Conservation (phyloP, 345 rosid species). For the Citrus australasica region DNA sequence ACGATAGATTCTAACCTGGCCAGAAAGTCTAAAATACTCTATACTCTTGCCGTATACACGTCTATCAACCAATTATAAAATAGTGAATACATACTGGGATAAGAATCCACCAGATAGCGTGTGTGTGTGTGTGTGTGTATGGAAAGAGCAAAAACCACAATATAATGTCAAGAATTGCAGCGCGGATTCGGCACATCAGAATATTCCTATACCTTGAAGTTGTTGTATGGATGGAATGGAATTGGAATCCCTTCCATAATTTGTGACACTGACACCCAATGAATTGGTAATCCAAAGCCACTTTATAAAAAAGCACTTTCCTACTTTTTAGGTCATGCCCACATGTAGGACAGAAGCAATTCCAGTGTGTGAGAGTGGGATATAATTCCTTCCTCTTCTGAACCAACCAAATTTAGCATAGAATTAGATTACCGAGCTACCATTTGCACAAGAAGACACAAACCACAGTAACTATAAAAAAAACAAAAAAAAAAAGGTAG, state of each 20-base stretch:
- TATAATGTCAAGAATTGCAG: neutral
- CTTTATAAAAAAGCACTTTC: neutral
- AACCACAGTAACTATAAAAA: neutral
- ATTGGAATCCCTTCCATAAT: neutral
- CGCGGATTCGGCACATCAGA: neutral
- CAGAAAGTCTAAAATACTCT: no score
- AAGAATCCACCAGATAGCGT: no score
- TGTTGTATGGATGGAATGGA: neutral
- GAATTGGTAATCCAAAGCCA: neutral
- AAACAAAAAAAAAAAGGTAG: no score
- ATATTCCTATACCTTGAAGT: neutral
- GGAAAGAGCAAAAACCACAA: neutral
- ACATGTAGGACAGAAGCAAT: constrained; percentile 9
- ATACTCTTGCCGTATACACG: no score
- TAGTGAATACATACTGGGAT: no score
- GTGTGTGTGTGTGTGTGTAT: no score
- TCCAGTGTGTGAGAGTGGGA: neutral
- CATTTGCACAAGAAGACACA: neutral
- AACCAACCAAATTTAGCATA: constrained; percentile 9
- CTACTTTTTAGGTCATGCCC: neutral
- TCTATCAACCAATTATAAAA: no score
- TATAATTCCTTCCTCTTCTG: neutral
- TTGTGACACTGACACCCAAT: neutral
- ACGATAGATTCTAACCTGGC: no score
- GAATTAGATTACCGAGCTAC: neutral